A percentile compares a stretch with the other conserved stretches of the same genome.
phyloP scores from a whole-genome alignment of 2,329 filamentous ascomycete genomes.

The Zelopaecilomyces penicillatus region DNA sequence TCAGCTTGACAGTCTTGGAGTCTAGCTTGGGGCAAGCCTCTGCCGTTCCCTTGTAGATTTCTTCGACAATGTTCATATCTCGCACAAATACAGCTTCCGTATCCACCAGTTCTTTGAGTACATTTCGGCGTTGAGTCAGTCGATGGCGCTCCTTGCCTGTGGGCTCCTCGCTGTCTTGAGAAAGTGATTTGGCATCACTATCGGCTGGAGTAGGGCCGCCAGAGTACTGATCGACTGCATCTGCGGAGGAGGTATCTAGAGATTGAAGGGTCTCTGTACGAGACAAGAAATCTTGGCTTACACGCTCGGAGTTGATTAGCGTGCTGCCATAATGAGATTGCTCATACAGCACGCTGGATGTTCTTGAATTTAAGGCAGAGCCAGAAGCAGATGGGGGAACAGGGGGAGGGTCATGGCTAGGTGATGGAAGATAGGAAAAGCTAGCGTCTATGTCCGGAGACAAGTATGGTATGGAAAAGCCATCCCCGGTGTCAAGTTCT shows the following conservation, averaged over 20 bases:
- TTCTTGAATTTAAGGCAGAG: constrained; percentile 31
- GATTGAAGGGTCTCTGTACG: constrained; percentile 37
- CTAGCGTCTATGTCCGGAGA: constrained; percentile 24
- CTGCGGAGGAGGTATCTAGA: constrained; percentile 37
- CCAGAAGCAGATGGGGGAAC: constrained; percentile 32
- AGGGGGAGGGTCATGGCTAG: constrained; percentile 44
- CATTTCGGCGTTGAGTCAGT: constrained; percentile 71
- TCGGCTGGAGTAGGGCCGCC: constrained; percentile 29
- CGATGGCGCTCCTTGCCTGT: constrained; percentile 55
- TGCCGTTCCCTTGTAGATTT: constrained; percentile 94
- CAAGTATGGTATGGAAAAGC: constrained; percentile 42
- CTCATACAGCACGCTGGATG: constrained; percentile 32
- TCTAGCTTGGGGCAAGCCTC: constrained; percentile 73
- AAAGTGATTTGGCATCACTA: constrained; percentile 25
- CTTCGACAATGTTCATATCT: constrained; percentile 94
- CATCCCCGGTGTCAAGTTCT: constrained; percentile 42
- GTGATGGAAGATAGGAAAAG: constrained; percentile 27
- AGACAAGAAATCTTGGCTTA: constrained; percentile 37
- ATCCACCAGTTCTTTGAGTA: constrained; percentile 86
- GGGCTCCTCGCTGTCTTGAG: constrained; percentile 32
- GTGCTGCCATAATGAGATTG: constrained; percentile 31
- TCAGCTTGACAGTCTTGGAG: constrained; percentile 72
- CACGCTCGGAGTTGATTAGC: constrained; percentile 34
- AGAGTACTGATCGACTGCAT: constrained; percentile 31
- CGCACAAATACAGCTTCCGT: constrained; percentile 86